These are phyloP conservation scores for Actinomortierella wolfii DNA, from an alignment of 371 early-diverging fungal genomes.

Conservation along the genomic window DNA sequence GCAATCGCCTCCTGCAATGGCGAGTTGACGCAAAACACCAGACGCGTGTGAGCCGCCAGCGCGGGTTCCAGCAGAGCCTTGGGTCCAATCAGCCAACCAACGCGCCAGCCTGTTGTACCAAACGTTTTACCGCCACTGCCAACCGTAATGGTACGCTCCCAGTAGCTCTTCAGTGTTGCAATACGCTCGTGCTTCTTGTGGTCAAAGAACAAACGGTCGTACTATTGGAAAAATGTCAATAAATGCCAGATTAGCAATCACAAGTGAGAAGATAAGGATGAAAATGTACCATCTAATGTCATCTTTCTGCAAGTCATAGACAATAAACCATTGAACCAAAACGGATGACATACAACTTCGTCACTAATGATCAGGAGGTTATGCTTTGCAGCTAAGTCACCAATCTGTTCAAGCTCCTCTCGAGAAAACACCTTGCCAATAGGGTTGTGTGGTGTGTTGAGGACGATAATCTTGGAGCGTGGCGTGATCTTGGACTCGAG, in stretches of 20 bases:
- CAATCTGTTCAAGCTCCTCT: slow-evolving; percentile 82
- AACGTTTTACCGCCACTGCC: slow-evolving; percentile 95
- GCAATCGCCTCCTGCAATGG: slow-evolving; percentile 94
- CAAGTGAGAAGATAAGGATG: neutral
- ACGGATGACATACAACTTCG: slow-evolving; percentile 94
- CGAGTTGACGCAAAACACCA: slow-evolving; percentile 88
- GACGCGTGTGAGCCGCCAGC: slow-evolving; percentile 88
- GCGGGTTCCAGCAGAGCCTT: slow-evolving; percentile 73
- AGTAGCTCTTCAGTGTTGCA: slow-evolving; percentile 83
- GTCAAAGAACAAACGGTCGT: slow-evolving; percentile 88
- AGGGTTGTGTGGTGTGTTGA: slow-evolving; percentile 98
- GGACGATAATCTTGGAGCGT: slow-evolving; percentile 85
- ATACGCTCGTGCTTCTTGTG: slow-evolving; percentile 74
- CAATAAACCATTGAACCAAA: too few relatives aligned
- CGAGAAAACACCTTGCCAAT: slow-evolving; percentile 86
- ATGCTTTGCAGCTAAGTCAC: slow-evolving; percentile 76
- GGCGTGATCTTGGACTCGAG: slow-evolving; percentile 78
- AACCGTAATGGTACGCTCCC: slow-evolving; percentile 92
- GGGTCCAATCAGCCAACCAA: slow-evolving; percentile 94
- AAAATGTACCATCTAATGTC: neutral
- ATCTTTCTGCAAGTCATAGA: too few relatives aligned
- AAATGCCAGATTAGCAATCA: neutral
- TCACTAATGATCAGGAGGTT: slow-evolving; percentile 91
- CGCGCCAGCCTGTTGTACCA: slow-evolving; percentile 97
- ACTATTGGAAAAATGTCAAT: slow-evolving; percentile 48